Evolutionary conservation across 2,329 filamentous ascomycete species (phyloP), one percentile per base, ranked within the genome.

Genomic region (Colletotrichum theobromicola): DNA sequence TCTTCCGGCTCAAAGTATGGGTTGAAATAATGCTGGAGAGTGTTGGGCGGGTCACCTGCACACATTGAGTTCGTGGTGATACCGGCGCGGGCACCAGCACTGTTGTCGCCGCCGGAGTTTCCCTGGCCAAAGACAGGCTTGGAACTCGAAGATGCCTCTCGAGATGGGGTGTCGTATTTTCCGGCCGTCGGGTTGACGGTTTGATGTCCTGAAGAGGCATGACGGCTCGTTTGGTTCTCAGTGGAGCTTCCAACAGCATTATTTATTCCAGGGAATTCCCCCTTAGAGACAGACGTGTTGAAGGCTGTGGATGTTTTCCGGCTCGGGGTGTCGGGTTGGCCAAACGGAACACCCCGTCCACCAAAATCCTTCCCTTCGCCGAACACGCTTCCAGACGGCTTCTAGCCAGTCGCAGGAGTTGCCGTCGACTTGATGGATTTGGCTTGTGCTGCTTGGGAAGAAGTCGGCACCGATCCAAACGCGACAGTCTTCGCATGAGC

Each of bases 361-460:
- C 6, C 42, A 21, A 50, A 2, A n/a, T 0, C 8, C 42, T 13
- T 21, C 42, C 0, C n/a, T 21, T 0, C 42, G n/a, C 42, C 42
- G 42, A 21, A 50, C 6, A n/a, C 7, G 42, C 42, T 50, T 21
- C 42, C n/a, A 13, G n/a, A 50, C 42, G 42, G 42, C 42, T 50
- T 50, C 42, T 50, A 50, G 42, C n/a, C 42, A n/a, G 42, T 21
- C 24, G 42, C 42, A 50, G 42, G n/a, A 50, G 42, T 1, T 13
- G 42, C 6, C 42, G n/a, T 50, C n/a, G n/a, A 50, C 42, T 50
- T 50, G 42, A 6, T 50, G 10, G 12, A 21, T n/a, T 24, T 13
- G 42, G 42, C 0, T 46, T 46, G 42, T 21, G 42, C 2, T 0
- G n/a, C 10, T 21, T 46, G 42, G n/a, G 10, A 21, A 21, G 42